These are phyloP conservation scores for Naganishia friedmannii DNA, from an alignment of 768 basidiomycete species.

Conservation along the genomic window DNA sequence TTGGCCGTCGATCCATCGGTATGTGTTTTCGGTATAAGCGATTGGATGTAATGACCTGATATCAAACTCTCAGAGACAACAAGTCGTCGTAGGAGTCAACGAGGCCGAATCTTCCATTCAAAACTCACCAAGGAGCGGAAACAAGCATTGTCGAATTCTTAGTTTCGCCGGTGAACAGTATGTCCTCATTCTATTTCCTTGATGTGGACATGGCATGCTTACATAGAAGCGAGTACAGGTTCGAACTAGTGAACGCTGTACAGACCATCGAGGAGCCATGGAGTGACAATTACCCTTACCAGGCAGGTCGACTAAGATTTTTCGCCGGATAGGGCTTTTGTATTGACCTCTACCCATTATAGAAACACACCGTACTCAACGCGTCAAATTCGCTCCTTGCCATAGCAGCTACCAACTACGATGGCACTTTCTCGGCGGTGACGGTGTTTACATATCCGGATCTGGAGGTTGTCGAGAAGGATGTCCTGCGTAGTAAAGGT, in stretches of 20 bases:
- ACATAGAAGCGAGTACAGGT: conserved; percentile 52
- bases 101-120: conserved; percentile 64
- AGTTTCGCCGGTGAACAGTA: conserved; percentile 50
- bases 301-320: conserved; percentile 59
- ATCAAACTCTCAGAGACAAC: conserved; percentile 51
- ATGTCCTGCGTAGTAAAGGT: conserved; percentile 9
- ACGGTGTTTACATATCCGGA: conserved; percentile 65
- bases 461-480: conserved; percentile 10
- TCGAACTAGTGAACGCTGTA: conserved; percentile 58
- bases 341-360: conserved; percentile 27
- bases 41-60: too few relatives aligned
- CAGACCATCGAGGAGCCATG: conserved; percentile 65
- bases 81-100: conserved; percentile 81
- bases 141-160: conserved; percentile 79
- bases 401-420: conserved; percentile 66
- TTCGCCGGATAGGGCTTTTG: conserved; percentile 4
- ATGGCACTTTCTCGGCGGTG: conserved; percentile 57
- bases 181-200: conserved; percentile 14
- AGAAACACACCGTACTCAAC: conserved; percentile 88
- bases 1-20: conserved; percentile 30
- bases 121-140: conserved; percentile 58
- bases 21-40: neutral
- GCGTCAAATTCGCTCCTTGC: conserved; percentile 65
- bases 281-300: conserved; percentile 68
- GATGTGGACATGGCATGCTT: neutral